Evolutionary conservation across 1,284 basidiomycete genomes (phyloP).

Genomic region (Cryptococcus sp.): DNA sequence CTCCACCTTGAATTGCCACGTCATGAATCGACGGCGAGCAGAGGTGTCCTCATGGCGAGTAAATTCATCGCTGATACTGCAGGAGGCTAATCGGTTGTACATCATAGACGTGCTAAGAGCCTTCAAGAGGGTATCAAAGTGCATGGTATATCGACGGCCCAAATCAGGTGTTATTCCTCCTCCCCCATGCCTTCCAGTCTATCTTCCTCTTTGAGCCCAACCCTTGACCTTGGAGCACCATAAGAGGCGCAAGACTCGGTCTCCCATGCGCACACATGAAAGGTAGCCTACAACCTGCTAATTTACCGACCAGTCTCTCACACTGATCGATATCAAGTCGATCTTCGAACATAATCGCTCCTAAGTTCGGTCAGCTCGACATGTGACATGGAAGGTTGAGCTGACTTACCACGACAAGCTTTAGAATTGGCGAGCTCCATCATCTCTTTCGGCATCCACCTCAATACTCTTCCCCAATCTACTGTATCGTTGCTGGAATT

Average conservation of each 20-base stretch:
- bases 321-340: conserved; percentile 64
- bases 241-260: conserved; percentile 47
- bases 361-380: conserved; percentile 47
- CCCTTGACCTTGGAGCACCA: conserved; percentile 13
- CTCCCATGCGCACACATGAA: conserved; percentile 90
- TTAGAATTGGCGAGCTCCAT: conserved; percentile 83
- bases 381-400: neutral
- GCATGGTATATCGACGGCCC: too few relatives aligned
- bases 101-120: too few relatives aligned
- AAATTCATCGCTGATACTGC: too few relatives aligned
- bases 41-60: too few relatives aligned
- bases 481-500: conserved; percentile 27
- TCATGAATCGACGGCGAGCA: too few relatives aligned
- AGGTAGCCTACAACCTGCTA: conserved; percentile 70
- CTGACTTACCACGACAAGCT: conserved; percentile 72
- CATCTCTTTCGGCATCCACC: conserved; percentile 71
- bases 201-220: conserved; percentile 8
- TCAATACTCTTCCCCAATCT: conserved; percentile 65
- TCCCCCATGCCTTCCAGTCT: conserved; percentile 21
- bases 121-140: too few relatives aligned
- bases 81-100: too few relatives aligned
- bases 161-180: neutral
- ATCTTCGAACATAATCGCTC: conserved; percentile 97
- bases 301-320: conserved; percentile 59
- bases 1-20: too few relatives aligned